Evolutionary conservation across 352 stramenopile genomes (phyloP), one percentile per base, ranked within the genome.

Genomic region (Pythium dissimile): DNA sequence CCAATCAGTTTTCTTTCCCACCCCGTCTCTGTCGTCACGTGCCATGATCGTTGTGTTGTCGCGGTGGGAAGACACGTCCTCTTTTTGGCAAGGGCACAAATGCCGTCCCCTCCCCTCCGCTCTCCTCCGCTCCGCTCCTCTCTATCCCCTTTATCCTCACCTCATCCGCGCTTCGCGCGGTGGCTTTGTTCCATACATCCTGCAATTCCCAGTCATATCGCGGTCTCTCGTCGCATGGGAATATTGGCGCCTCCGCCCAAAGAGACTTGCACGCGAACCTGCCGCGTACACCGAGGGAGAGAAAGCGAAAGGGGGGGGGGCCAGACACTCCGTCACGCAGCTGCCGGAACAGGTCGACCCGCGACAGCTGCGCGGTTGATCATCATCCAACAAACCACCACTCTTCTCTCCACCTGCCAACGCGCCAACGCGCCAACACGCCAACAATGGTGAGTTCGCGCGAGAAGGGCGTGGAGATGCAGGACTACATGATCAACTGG

Each of bases 401-500:
- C 16, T 41, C 34, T 41, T 12, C 34, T 37, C 31, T 16, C 12
- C n/a, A n/a, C n/a, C n/a, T n/a, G n/a, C n/a, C n/a, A n/a, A n/a
- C n/a, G n/a, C n/a, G n/a, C n/a, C n/a, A n/a, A n/a, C n/a, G n/a
- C n/a, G n/a, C n/a, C n/a, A n/a, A n/a, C n/a, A n/a, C n/a, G n/a
- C n/a, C n/a, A n/a, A 41, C 9, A 16, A 65, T 65, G 57, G 43
- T 48, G 41, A 58, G 48, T 47, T 54, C 49, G 9, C 57, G 49
- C 12, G 57, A 59, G 3, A 31, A 31, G 30, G 49, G 46, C 46
- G 37, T 54, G 9, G 48, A 57, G 38, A 71, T 68, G 80, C 72
- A 85, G 59, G 82, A 92, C 57, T 92, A 89, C 70, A 78, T 89
- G 44, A 90, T 92, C 67, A 90, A 92, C 61, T 92, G 82, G 82